phyloP scores from a whole-genome alignment of 2,329 filamentous ascomycete genomes.

The Daldinia eschscholtzii region DNA sequence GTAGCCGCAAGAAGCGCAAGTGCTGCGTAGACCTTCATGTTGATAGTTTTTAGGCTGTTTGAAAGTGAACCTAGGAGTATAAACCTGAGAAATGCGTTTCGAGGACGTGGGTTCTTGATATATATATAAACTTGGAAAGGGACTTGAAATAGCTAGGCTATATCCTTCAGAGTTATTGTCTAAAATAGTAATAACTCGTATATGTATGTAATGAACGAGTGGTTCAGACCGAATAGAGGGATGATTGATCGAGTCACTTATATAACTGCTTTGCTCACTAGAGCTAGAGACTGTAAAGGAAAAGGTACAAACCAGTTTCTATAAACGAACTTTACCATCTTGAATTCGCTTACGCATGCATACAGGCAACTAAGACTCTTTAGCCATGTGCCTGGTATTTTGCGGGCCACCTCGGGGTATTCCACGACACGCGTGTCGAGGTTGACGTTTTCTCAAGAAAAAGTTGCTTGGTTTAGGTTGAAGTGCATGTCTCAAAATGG shows the following conservation, averaged over 20 bases:
- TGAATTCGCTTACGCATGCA: slow-evolving; percentile 34
- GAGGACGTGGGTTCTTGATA: slow-evolving; percentile 12
- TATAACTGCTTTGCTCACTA: slow-evolving; percentile 30
- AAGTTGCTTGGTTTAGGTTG: slow-evolving; percentile 24
- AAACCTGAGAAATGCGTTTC: not conserved
- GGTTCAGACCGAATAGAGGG: slow-evolving; percentile 8
- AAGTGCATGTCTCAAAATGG: slow-evolving; percentile 34
- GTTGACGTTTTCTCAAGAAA: slow-evolving; percentile 32
- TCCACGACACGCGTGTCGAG: slow-evolving; percentile 41
- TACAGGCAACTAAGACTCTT: slow-evolving; percentile 20
- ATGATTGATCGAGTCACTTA: slow-evolving; percentile 34
- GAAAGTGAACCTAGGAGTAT: not conserved
- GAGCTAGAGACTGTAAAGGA: not conserved
- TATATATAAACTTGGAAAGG: not conserved
- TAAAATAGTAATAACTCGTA: slow-evolving; percentile 16
- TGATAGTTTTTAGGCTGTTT: slow-evolving; percentile 15
- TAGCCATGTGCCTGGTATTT: slow-evolving; percentile 28
- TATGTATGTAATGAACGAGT: slow-evolving; percentile 19
- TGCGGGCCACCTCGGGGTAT: slow-evolving; percentile 41
- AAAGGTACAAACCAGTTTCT: slow-evolving; percentile 23
- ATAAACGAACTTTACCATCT: slow-evolving; percentile 29
- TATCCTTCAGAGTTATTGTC: slow-evolving; percentile 9
- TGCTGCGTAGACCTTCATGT: slow-evolving; percentile 42
- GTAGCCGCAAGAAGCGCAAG: slow-evolving; percentile 38
- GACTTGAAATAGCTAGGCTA: slow-evolving; percentile 5